These are phyloP conservation scores for Tremella fuciformis DNA, from an alignment of 768 basidiomycete genomes.

Conservation along the genomic window DNA sequence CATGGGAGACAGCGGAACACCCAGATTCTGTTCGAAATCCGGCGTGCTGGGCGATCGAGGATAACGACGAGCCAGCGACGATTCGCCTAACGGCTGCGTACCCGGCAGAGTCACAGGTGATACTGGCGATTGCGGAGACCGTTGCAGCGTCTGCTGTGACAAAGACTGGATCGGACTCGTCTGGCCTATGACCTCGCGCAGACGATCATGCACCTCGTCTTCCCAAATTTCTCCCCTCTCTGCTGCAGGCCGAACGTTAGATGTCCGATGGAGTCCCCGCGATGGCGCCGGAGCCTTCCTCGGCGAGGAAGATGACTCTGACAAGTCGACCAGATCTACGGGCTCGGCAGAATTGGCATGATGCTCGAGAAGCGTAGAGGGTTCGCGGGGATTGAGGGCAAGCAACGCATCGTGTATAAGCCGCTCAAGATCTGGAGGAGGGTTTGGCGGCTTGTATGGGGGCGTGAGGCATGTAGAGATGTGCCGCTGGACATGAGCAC, in stretches of 20 bases:
- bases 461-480: constrained; percentile 40
- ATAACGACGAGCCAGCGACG: constrained; percentile 26
- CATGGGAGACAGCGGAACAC: not conserved
- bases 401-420: constrained; percentile 30
- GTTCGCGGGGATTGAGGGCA: constrained; percentile 8
- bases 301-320: not conserved
- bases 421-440: constrained; percentile 32
- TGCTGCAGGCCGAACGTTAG: constrained; percentile 26
- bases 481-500: constrained; percentile 28
- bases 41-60: constrained; percentile 4
- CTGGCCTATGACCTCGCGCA: constrained; percentile 20
- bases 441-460: constrained; percentile 36
- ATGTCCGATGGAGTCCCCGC: constrained; percentile 13
- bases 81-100: constrained; percentile 41
- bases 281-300: not conserved
- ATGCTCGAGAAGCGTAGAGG: constrained; percentile 32
- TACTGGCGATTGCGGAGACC: constrained; percentile 5
- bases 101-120: constrained; percentile 13
- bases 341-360: constrained; percentile 19
- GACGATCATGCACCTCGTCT: constrained; percentile 23
- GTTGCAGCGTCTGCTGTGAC: not conserved
- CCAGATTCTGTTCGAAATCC: not conserved
- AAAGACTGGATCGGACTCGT: constrained; percentile 17
- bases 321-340: not conserved
- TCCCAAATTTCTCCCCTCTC: constrained; percentile 33